Conservation (phyloP, 2,329 filamentous ascomycete genomes). For the Epichloe sylvatica region DNA sequence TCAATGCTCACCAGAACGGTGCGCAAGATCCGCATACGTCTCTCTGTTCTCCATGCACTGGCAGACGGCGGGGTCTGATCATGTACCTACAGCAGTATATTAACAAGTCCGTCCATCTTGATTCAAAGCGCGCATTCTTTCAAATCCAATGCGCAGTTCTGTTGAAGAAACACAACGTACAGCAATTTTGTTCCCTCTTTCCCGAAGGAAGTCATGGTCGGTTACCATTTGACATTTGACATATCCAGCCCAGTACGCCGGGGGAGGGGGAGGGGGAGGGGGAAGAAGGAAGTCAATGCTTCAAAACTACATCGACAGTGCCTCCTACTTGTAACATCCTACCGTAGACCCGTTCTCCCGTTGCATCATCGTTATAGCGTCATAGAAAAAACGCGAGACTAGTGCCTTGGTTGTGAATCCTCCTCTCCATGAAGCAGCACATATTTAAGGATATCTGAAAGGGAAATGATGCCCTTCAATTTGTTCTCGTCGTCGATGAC, state of each 20-base stretch:
- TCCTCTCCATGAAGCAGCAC: conserved; percentile 70
- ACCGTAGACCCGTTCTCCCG: neutral
- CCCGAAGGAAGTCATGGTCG: neutral
- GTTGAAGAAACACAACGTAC: neutral
- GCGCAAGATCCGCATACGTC: neutral
- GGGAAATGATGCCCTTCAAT: conserved; percentile 76
- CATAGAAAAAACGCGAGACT: neutral
- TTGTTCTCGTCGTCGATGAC: conserved; percentile 83
- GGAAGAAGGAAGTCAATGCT: neutral
- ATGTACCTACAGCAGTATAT: neutral
- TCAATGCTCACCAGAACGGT: neutral
- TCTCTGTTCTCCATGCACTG: neutral
- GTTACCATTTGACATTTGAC: conserved; percentile 3
- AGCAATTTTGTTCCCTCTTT: neutral
- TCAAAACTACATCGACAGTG: neutral
- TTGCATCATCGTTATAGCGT: neutral
- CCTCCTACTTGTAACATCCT: conserved; percentile 1
- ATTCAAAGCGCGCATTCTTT: neutral
- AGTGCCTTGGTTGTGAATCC: conserved; percentile 18
- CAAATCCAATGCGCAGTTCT: neutral
- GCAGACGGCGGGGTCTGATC: neutral
- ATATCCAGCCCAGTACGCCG: conserved; percentile 2
- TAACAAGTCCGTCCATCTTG: neutral
- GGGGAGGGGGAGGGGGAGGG: neutral
- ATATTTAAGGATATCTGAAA: conserved; percentile 95